These are phyloP conservation scores for Ehretia macrophylla DNA, from an alignment of 257 asterid genomes.

Conservation along the genomic window DNA sequence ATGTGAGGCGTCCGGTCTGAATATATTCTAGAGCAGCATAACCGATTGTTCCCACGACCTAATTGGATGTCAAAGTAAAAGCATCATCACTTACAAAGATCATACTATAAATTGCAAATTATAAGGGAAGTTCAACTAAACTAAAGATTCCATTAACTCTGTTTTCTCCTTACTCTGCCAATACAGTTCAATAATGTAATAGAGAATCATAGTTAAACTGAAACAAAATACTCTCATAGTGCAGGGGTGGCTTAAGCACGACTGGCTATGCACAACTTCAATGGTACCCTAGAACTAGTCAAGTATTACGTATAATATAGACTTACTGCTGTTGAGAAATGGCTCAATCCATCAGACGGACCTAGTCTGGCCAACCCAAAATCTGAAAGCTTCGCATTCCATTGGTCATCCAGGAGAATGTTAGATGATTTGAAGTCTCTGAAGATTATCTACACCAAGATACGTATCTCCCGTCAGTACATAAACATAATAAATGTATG, in stretches of 20 bases:
- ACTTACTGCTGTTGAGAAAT: constrained; percentile 81
- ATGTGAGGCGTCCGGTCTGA: constrained; percentile 84
- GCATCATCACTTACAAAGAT: background rate
- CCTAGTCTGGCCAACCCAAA: constrained; percentile 86
- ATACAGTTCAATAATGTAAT: too few relatives aligned
- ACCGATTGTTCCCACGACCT: constrained; percentile 95
- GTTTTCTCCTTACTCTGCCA: too few relatives aligned
- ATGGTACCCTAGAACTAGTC: too few relatives aligned
- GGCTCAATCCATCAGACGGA: constrained; percentile 77
- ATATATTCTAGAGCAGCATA: constrained; percentile 96
- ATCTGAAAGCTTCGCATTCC: constrained; percentile 91
- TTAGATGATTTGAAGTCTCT: constrained; percentile 92
- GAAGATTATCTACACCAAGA: constrained; percentile 63
- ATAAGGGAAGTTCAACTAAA: too few relatives aligned
- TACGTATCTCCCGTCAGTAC: background rate
- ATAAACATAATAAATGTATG: background rate
- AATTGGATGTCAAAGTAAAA: background rate
- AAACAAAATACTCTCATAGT: too few relatives aligned
- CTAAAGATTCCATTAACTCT: too few relatives aligned
- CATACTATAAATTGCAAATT: background rate
- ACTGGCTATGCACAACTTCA: too few relatives aligned
- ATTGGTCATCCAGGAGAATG: constrained; percentile 74
- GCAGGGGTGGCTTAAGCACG: too few relatives aligned
- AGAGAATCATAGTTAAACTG: too few relatives aligned
- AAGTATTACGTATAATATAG: too few relatives aligned